Base-by-base conservation (phyloP, 2,329 filamentous ascomycete species). In the Colletotrichum tropicale region DNA sequence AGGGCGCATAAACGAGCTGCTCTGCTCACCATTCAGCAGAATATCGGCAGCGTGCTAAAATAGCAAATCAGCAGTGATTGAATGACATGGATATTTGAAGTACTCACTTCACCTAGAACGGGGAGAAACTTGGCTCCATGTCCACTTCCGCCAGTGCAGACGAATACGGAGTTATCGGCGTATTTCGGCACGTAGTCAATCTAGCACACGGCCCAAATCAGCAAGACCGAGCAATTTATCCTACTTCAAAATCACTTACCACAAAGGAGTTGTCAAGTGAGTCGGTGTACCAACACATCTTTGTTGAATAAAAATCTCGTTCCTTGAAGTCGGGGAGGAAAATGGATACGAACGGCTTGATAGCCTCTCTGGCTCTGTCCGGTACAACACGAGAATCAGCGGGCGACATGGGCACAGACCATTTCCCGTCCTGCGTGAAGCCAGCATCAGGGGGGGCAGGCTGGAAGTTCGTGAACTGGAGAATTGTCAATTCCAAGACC, bases 201-300 rank as follows among this genome's bases (percentile, higher is more conserved):
- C 80, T 81, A 13, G 55, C 16, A 58, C 21, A 48, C 4, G 30
- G n/a, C 16, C 18, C 6, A 38, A 58, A 16, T 13, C 16, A n/a
- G 13, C 8, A 6, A 24, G 13, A 24, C 18, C 15, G 4, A 10
- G 3, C 2, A 28, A 32, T 2, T 12, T 3, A 32, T 10, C 28
- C 8, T 38, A 9, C 15, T 12, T 3, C 13, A 21, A 13, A 12
- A 6, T 8, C 13, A 21, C 76, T 18, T 75, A 80, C 80, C 26
- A 83, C 83, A 78, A 89, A 92, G 70, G 91, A 87, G 36, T 90
- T 90, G 18, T 87, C 85, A 2, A 87, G 87, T 0, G 88, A 91
- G 77, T 92, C 91, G 0, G 86, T 90, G 78, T 92, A 92, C 89
- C 89, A 92, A 82, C 91, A 93, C 6, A 93, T 85, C 30, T 89